A percentile compares a stretch with the other conserved stretches of the same genome.
These are phyloP conservation scores for Tremellales sp. DNA, from an alignment of 1,284 basidiomycete species.

Conservation along the genomic window DNA sequence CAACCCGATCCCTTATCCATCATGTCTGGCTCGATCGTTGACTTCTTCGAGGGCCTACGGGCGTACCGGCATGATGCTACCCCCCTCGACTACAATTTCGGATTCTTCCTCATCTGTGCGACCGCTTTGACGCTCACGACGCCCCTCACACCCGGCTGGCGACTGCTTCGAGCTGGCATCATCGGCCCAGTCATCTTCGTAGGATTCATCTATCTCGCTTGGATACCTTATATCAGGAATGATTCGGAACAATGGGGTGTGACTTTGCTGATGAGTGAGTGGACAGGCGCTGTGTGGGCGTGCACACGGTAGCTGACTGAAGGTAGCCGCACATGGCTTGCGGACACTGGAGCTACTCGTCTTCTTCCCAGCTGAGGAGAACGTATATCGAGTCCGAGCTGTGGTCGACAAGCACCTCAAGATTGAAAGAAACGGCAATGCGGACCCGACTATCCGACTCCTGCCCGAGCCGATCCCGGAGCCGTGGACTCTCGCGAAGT, in stretches of 20 bases:
- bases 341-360: conserved; percentile 29
- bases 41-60: not conserved
- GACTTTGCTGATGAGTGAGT: conserved; percentile 20
- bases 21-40: too few species aligned
- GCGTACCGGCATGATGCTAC: not conserved
- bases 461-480: conserved; percentile 31
- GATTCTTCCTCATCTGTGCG: conserved; percentile 7
- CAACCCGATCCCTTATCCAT: too few species aligned
- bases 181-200: conserved; percentile 16
- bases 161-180: conserved; percentile 23
- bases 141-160: conserved; percentile 17
- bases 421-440: not conserved
- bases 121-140: conserved; percentile 1
- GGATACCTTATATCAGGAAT: conserved; percentile 9
- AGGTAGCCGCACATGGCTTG: conserved; percentile 2
- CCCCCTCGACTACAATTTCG: conserved; percentile 5
- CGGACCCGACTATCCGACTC: not conserved
- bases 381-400: conserved; percentile 23
- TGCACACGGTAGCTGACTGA: not conserved
- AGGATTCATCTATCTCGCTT: conserved; percentile 15
- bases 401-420: not conserved
- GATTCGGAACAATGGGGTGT: conserved; percentile 30
- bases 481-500: conserved; percentile 34
- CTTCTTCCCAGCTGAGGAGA: conserved; percentile 34
- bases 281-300: too few species aligned